A percentile compares a stretch with the other conserved stretches of the same genome.
Conservation (phyloP, 768 basidiomycete genomes). For the Phlebiopsis gigantea region DNA sequence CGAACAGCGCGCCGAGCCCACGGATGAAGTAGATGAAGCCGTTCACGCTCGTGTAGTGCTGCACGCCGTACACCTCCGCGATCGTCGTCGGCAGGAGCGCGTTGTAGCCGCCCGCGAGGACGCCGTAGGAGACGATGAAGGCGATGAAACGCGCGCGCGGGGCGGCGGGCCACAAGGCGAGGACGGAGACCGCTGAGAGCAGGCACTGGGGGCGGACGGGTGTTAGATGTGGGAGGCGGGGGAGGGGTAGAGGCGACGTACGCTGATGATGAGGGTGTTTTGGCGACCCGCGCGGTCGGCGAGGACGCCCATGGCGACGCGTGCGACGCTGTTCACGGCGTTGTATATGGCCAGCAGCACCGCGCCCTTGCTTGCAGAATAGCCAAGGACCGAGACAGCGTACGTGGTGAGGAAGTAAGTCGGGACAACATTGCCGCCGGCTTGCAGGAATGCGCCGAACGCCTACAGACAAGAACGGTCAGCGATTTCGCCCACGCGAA, state of each 20-base stretch:
- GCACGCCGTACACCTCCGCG: slow-evolving; percentile 37
- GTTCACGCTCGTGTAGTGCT: slow-evolving; percentile 39
- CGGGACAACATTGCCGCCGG: slow-evolving; percentile 40
- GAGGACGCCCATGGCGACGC: slow-evolving; percentile 35
- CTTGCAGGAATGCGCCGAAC: slow-evolving; percentile 36
- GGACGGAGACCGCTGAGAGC: slow-evolving; percentile 33
- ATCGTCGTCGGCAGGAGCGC: slow-evolving; percentile 39
- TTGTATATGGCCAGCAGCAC: slow-evolving; percentile 37
- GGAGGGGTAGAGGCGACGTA: slow-evolving; percentile 10
- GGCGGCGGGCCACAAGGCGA: slow-evolving; percentile 39
- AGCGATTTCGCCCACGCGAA: too few species aligned
- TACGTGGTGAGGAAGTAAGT: slow-evolving; percentile 40
- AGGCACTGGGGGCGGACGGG: slow-evolving; percentile 26
- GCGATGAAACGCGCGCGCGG: slow-evolving; percentile 32
- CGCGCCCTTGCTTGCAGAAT: slow-evolving; percentile 32
- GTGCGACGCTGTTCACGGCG: slow-evolving; percentile 37
- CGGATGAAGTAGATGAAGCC: slow-evolving; percentile 37
- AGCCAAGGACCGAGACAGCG: slow-evolving; percentile 33
- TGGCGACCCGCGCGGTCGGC: slow-evolving; percentile 40
- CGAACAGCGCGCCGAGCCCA: slow-evolving; percentile 35
- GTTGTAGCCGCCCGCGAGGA: slow-evolving; percentile 41
- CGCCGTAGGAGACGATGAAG: slow-evolving; percentile 37
- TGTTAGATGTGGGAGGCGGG: not conserved
- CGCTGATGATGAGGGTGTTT: slow-evolving; percentile 37
- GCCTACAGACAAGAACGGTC: slow-evolving; percentile 24